phyloP scores from a whole-genome alignment of 2,329 filamentous ascomycete genomes.

The Thermochaetoides dissita region DNA sequence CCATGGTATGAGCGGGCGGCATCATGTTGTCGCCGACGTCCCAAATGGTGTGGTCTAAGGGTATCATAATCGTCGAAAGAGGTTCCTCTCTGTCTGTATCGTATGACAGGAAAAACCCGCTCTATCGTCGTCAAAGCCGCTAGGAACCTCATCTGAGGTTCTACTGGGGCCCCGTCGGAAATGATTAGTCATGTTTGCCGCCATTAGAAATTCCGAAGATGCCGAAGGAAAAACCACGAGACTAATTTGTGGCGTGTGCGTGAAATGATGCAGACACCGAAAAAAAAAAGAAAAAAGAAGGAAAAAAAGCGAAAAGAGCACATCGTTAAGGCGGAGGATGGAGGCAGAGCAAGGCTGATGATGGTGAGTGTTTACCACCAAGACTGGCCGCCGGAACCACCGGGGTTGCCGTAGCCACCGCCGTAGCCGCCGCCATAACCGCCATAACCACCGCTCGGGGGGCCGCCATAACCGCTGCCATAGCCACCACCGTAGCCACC shows the following conservation, averaged over 20 bases:
- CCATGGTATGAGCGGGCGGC: slow-evolving; percentile 17
- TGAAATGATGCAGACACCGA: slow-evolving; percentile 7
- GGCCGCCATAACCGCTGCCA: slow-evolving; percentile 26
- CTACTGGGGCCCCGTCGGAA: slow-evolving; percentile 20
- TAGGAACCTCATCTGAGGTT: too few relatives aligned
- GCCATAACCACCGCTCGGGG: slow-evolving; percentile 24
- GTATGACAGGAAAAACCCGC: slow-evolving; percentile 21
- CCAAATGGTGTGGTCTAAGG: slow-evolving; percentile 23
- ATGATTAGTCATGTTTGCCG: slow-evolving; percentile 25
- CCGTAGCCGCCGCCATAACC: slow-evolving; percentile 33
- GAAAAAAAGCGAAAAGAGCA: too few relatives aligned
- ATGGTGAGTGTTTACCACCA: slow-evolving; percentile 44
- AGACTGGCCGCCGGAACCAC: slow-evolving; percentile 46
- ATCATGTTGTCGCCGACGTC: slow-evolving; percentile 13
- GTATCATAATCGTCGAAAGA: slow-evolving; percentile 25
- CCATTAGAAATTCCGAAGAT: slow-evolving; percentile 18
- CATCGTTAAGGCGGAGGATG: too few relatives aligned
- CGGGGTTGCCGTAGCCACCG: slow-evolving; percentile 57
- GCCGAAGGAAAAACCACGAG: slow-evolving; percentile 14
- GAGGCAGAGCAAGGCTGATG: slow-evolving; percentile 1
- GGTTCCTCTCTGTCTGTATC: slow-evolving; percentile 15
- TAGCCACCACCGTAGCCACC: slow-evolving; percentile 31
- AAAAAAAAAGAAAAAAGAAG: slow-evolving; percentile 8
- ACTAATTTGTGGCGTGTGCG: slow-evolving; percentile 9
- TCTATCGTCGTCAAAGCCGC: slow-evolving; percentile 21